Evolutionary conservation across 768 basidiomycete species (phyloP), one percentile per base, ranked within the genome.

Genomic region (Leccinum subtestaceum): DNA sequence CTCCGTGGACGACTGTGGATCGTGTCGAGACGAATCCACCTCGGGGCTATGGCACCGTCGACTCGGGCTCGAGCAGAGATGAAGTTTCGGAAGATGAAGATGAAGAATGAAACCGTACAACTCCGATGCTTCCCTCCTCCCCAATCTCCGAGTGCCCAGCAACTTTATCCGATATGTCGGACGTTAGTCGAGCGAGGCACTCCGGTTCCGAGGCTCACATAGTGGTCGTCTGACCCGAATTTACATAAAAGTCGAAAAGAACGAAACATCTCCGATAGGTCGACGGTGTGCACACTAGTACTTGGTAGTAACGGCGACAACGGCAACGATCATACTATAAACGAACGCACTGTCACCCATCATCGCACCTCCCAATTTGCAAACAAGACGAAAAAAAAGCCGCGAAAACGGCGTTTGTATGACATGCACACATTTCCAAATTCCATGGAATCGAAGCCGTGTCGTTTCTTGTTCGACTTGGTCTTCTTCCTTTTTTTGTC

Each of bases 401-500:
- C 29, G n/a, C 12, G n/a, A 15, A 31, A 17, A 40, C 38, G 38
- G 38, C 38, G 38, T n/a, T 17, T 40, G 38, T 40, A 17, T 40
- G 38, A 17, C 17, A 17, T 19, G n/a, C 15, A 19, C 31, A 31
- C 31, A 21, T 70, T 64, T 69, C 68, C 68, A 69, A 70, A 32
- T 32, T 32, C 31, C 31, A 11, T 32, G 67, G 69, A 27, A 59
- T 29, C 38, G 52, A 65, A 27, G 34, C 15, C 8, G 15, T n/a
- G 38, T n/a, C 38, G 38, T 40, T 40, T 40, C 38, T 40, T n/a
- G 38, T n/a, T 17, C 8, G 38, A 40, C 40, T 40, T 40, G 40
- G 40, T n/a, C 40, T 40, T 40, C 40, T 40, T 40, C 40, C 40
- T 40, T 40, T 40, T 40, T 40, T 40, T 40, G 40, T 40, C 40